These are phyloP conservation scores for Talaromyces marneffei DNA, from an alignment of 2,329 filamentous ascomycete genomes.

Conservation along the genomic window DNA sequence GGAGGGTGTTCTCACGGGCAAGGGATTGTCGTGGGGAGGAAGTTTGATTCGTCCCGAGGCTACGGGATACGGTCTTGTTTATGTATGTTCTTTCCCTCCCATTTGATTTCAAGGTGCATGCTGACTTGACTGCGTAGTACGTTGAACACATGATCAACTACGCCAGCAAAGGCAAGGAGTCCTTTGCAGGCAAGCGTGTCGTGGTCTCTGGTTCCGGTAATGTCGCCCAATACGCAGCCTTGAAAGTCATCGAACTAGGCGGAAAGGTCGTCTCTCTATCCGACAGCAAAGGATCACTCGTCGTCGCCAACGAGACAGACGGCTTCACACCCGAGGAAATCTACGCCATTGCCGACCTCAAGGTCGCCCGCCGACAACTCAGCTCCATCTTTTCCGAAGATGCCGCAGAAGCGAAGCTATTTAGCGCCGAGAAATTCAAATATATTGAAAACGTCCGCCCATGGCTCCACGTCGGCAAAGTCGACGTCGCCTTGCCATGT, in stretches of 20 bases:
- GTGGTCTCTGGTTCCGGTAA: constrained; percentile 96
- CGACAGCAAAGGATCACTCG: constrained; percentile 79
- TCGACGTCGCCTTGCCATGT: constrained; percentile 86
- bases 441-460: constrained; percentile 84
- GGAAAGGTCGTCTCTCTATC: constrained; percentile 88
- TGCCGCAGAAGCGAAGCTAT: constrained; percentile 43
- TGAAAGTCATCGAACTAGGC: constrained; percentile 94
- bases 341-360: constrained; percentile 71
- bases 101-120: neutral
- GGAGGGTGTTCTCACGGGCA: constrained; percentile 94
- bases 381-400: constrained; percentile 59
- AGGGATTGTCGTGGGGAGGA: constrained; percentile 89
- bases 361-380: constrained; percentile 79
- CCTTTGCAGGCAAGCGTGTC: constrained; percentile 84
- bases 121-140: constrained; percentile 47
- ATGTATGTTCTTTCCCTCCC: constrained; percentile 47
- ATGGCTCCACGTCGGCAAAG: constrained; percentile 82
- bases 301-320: constrained; percentile 58
- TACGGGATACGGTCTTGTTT: constrained; percentile 92
- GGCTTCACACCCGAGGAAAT: constrained; percentile 76
- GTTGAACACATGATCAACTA: constrained; percentile 93
- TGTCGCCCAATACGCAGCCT: constrained; percentile 93
- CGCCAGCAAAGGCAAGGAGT: constrained; percentile 69
- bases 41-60: constrained; percentile 92
- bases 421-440: constrained; percentile 55